Conservation (phyloP, 345 rosid genomes). For the Brassica juncea region DNA sequence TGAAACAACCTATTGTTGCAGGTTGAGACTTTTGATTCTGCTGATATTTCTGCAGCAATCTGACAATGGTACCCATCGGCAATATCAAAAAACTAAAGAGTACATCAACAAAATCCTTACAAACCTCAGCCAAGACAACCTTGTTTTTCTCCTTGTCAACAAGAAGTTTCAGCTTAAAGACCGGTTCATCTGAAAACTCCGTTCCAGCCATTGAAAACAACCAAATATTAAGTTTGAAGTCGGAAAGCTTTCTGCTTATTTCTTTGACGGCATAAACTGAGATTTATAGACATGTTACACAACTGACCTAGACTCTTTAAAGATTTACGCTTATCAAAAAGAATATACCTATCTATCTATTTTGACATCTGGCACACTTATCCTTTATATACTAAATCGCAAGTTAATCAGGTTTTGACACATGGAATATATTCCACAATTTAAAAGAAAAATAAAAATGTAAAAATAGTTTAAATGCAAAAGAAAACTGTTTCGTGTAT, state of each 20-base stretch:
- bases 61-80: conserved; percentile 28
- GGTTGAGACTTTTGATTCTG: background rate
- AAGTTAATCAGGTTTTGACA: too few relatives aligned
- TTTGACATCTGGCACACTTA: too few relatives aligned
- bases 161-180: conserved; percentile 12
- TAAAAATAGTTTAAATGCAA: too few relatives aligned
- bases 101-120: conserved; percentile 21
- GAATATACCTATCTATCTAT: too few relatives aligned
- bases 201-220: background rate
- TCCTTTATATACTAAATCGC: too few relatives aligned
- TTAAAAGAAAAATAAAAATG: too few relatives aligned
- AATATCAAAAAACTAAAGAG: conserved; percentile 24
- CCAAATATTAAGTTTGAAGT: background rate
- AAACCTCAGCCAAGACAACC: conserved; percentile 32
- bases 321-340: background rate
- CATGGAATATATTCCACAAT: too few relatives aligned
- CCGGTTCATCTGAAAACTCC: background rate
- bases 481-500: too few relatives aligned
- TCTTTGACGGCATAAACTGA: background rate
- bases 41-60: conserved; percentile 9
- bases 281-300: background rate
- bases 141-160: conserved; percentile 10
- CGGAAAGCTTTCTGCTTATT: background rate
- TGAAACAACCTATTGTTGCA: conserved; percentile 19
- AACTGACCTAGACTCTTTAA: background rate